These are phyloP conservation scores for Cercospora beticola DNA, from an alignment of 2,329 filamentous ascomycete genomes.

Conservation along the genomic window DNA sequence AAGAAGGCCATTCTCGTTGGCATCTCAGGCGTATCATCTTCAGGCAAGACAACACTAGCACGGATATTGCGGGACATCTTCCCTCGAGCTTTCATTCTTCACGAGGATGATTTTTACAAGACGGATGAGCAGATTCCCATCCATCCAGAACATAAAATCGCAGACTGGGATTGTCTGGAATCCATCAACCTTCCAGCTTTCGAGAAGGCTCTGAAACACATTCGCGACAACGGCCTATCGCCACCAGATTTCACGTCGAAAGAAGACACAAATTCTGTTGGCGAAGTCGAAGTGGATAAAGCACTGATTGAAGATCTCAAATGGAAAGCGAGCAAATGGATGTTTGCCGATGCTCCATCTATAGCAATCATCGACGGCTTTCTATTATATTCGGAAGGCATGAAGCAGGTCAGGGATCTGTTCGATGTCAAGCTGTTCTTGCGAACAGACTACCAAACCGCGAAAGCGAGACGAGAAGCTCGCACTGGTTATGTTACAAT, in stretches of 20 bases:
- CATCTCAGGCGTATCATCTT: constrained; percentile 86
- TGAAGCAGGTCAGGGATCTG: constrained; percentile 53
- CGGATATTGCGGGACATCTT: constrained; percentile 81
- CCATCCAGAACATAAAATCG: constrained; percentile 52
- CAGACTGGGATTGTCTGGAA: constrained; percentile 90
- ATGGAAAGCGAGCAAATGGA: constrained; percentile 31
- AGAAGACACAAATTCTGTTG: constrained; percentile 58
- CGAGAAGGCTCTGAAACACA: constrained; percentile 64
- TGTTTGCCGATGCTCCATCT: constrained; percentile 32
- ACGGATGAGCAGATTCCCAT: constrained; percentile 67
- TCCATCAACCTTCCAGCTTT: constrained; percentile 72
- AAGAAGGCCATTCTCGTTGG: constrained; percentile 63
- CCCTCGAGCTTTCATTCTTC: constrained; percentile 71
- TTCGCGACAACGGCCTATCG: constrained; percentile 66
- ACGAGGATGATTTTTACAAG: constrained; percentile 95
- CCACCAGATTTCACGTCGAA: constrained; percentile 55
- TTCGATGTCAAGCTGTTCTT: constrained; percentile 80
- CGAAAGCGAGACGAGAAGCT: constrained; percentile 65
- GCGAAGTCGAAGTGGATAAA: constrained; percentile 43
- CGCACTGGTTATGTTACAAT: constrained; percentile 73
- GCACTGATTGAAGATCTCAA: constrained; percentile 34
- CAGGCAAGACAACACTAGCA: constrained; percentile 91
- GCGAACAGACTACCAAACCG: constrained; percentile 63
- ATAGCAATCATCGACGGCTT: constrained; percentile 86
- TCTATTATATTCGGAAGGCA: constrained; percentile 68